phyloP scores from a whole-genome alignment of 2,329 filamentous ascomycete species.

The Aureobasidium mangrovei region DNA sequence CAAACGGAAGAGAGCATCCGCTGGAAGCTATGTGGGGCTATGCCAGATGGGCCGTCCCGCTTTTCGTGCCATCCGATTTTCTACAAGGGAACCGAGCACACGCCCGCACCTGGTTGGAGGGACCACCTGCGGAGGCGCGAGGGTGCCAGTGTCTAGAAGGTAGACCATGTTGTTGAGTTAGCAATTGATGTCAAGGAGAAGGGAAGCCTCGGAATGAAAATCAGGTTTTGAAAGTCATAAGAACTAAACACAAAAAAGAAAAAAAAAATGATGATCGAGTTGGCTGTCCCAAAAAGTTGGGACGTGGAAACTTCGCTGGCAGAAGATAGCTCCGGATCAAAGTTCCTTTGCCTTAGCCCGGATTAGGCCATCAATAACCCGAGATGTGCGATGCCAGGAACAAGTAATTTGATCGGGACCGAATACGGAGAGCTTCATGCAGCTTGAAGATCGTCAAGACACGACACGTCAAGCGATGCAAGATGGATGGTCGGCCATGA shows the following conservation, averaged over 20 bases:
- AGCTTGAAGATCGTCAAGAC: conserved; percentile 12
- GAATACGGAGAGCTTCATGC: conserved; percentile 7
- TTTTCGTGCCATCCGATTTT: conserved; percentile 3
- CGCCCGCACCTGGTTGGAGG: too few species aligned
- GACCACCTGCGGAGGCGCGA: too few species aligned
- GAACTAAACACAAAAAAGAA: background rate
- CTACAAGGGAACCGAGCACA: background rate
- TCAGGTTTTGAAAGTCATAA: background rate
- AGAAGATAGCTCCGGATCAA: conserved; percentile 10
- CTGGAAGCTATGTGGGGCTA: conserved; percentile 9
- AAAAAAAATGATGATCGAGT: conserved; percentile 1
- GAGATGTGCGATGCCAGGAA: conserved; percentile 15
- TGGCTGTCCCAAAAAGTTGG: conserved; percentile 1
- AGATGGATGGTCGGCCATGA: conserved; percentile 1
- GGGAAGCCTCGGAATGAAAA: too few species aligned
- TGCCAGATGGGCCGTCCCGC: conserved; percentile 12
- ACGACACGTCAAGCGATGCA: conserved; percentile 10
- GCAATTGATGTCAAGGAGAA: too few species aligned
- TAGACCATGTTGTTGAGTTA: too few species aligned
- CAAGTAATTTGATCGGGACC: conserved; percentile 12
- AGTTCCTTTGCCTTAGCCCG: conserved; percentile 8
- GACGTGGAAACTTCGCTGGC: conserved; percentile 5
- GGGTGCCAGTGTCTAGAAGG: too few species aligned
- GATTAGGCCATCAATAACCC: conserved; percentile 6
- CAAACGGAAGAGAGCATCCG: conserved; percentile 11